Evolutionary conservation across 2,329 filamentous ascomycete genomes (phyloP), one percentile per base, ranked within the genome.

Genomic region (Talaromyces sp.): DNA sequence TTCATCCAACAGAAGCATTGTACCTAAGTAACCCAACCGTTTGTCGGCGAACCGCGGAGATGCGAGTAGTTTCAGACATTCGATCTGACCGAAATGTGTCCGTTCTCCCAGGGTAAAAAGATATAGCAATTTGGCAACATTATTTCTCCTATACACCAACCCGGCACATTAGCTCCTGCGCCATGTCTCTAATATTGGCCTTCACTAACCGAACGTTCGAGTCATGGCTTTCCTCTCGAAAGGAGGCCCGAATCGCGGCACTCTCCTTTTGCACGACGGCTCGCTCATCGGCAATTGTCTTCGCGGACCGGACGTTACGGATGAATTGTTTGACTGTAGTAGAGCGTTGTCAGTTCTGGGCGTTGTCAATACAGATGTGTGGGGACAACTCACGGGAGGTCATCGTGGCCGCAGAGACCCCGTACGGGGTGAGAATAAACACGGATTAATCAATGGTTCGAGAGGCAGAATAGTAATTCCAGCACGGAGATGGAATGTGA

Each of bases 181-280:
- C 49, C 24, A 9, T 37, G 35, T 56, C 52, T 37, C 39, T 58
- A 41, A 27, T 58, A 39, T 35, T 59, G 19, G 19, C 22, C 33
- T 56, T 35, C 68, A 79, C 85, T 75, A 84, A 97, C 93, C 94
- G 89, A 73, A 96, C 85, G 76, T 91, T 91, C 71, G 91, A 93
- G 77, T 99, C 93, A 75, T 90, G 89, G 80, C 92, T 96, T 82
- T 99, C 95, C 80, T 99, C 95, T 75, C 95, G 88, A 79, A 99
- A 99, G 82, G 94, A 98, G 71, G 95, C 93, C 80, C 95, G 87
- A 76, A 99, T 99, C 57, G 94, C 92, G 66, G 95, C 95, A 81
- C 95, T 99, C 83, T 99, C 95, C 81, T 99, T 99, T 75, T 98
- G 95, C 69, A 99, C 96, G 64, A 99, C 95, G 61, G 95, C 94